Evolutionary conservation across 805 yeast genomes (phyloP).

Genomic region (Lipomyces lipofer): DNA sequence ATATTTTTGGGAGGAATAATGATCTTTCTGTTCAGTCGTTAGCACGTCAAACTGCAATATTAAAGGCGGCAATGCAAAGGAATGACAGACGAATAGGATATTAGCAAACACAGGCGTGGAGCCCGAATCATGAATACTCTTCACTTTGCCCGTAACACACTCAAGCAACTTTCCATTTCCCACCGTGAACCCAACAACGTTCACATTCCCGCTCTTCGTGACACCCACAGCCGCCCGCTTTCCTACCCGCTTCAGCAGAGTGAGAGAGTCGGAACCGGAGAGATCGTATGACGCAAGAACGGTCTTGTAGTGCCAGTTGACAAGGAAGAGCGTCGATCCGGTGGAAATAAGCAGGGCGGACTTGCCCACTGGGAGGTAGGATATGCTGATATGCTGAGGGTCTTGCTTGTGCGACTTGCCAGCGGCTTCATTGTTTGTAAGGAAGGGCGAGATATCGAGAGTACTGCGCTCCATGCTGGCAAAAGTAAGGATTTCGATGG

Average conservation of each 20-base stretch:
- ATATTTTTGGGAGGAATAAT: slow-evolving; percentile 7
- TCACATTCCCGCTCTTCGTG: slow-evolving; percentile 11
- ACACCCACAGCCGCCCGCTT: slow-evolving; percentile 24
- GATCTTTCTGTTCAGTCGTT: slow-evolving; percentile 2
- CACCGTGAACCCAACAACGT: slow-evolving; percentile 15
- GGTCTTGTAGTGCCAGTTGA: slow-evolving; percentile 26
- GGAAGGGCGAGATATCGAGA: slow-evolving; percentile 14
- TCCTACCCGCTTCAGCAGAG: slow-evolving; percentile 11
- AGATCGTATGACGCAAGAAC: slow-evolving; percentile 15
- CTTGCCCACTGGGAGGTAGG: slow-evolving; percentile 21
- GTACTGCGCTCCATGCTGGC: slow-evolving; percentile 9
- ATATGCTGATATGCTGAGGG: background rate
- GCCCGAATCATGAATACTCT: background rate
- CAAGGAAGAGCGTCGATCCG: slow-evolving; percentile 12
- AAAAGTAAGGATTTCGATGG: slow-evolving; percentile 16
- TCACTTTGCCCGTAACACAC: slow-evolving; percentile 21
- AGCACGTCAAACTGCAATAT: background rate
- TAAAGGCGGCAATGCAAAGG: background rate
- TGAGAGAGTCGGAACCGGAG: slow-evolving; percentile 3
- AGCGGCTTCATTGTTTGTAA: background rate
- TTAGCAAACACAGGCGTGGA: slow-evolving; percentile 10
- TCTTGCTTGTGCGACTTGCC: background rate
- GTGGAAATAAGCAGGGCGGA: slow-evolving; percentile 19
- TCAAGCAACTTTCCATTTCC: slow-evolving; percentile 26
- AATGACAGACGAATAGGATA: slow-evolving; percentile 14